phyloP scores from a whole-genome alignment of 306 rosid genomes.

The Styphnolobium japonicum region DNA sequence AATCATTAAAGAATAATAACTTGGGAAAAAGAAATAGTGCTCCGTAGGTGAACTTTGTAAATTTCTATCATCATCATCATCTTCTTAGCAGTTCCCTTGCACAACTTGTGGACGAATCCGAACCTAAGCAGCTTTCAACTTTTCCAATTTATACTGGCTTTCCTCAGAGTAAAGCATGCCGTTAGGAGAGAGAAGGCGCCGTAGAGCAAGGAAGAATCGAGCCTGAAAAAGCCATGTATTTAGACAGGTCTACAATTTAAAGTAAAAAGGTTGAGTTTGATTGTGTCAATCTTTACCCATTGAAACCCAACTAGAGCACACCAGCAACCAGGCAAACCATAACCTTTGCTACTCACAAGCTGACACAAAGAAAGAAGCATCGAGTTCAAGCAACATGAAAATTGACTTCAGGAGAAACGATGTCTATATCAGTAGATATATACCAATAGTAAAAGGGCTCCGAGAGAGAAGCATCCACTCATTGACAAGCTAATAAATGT shows the following conservation, averaged over 20 bases:
- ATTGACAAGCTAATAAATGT: conserved; percentile 51
- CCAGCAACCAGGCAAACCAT: conserved; percentile 59
- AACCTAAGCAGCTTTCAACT: conserved; percentile 29
- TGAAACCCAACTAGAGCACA: conserved; percentile 52
- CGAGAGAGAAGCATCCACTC: conserved; percentile 54
- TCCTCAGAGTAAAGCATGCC: conserved; percentile 43
- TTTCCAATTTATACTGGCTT: conserved; percentile 18
- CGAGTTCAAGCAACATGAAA: background rate
- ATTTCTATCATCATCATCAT: background rate
- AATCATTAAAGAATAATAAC: background rate
- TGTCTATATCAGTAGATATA: background rate
- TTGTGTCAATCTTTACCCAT: conserved; percentile 44
- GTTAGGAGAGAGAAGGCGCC: conserved; percentile 39
- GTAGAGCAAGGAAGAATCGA: conserved; percentile 38
- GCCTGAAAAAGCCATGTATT: conserved; percentile 5
- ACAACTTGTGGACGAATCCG: background rate
- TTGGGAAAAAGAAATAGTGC: background rate
- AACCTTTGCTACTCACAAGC: conserved; percentile 39
- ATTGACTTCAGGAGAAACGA: background rate
- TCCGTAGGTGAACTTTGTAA: background rate
- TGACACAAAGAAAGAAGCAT: conserved; percentile 11
- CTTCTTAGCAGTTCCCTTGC: background rate
- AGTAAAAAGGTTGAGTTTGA: background rate
- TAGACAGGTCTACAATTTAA: background rate
- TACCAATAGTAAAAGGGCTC: conserved; percentile 50